phyloP scores from a whole-genome alignment of 2,329 filamentous ascomycete genomes.

The Ascochyta viciae-villosae region DNA sequence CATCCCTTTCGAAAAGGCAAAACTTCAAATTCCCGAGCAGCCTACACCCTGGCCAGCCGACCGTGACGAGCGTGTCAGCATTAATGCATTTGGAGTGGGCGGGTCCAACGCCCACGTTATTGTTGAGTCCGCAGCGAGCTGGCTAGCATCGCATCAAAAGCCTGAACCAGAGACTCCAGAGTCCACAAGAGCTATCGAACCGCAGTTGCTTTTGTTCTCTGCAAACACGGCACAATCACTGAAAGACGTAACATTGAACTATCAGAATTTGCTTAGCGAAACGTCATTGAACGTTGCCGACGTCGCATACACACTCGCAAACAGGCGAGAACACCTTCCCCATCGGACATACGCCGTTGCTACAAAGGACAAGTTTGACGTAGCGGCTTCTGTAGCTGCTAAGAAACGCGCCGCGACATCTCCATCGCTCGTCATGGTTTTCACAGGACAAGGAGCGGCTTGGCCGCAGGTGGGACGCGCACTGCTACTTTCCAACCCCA shows the following conservation, averaged over 20 bases:
- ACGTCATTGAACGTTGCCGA: neutral
- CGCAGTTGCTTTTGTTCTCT: conserved; percentile 25
- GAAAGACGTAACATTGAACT: neutral
- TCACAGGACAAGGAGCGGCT: conserved; percentile 48
- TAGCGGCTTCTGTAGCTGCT: neutral
- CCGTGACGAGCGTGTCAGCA: conserved; percentile 13
- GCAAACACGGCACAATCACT: conserved; percentile 25
- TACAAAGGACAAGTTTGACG: neutral
- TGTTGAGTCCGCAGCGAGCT: conserved; percentile 14
- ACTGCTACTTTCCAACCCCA: neutral
- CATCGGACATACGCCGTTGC: conserved; percentile 20
- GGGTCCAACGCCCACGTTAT: conserved; percentile 25
- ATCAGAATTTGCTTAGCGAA: neutral
- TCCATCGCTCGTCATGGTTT: conserved; percentile 23
- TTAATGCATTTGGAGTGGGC: conserved; percentile 22
- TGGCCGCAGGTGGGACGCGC: conserved; percentile 17
- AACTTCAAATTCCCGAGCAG: conserved; percentile 18
- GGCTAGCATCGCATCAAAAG: neutral
- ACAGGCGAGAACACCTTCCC: neutral
- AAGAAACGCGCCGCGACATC: neutral
- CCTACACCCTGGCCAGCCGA: conserved; percentile 15
- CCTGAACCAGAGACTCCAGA: neutral
- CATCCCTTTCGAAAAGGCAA: conserved; percentile 18
- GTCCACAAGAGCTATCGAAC: neutral
- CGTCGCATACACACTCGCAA: conserved; percentile 24